Evolutionary conservation across 2,329 filamentous ascomycete genomes (phyloP), one percentile per base, ranked within the genome.

Genomic region (Fusarium sp.): DNA sequence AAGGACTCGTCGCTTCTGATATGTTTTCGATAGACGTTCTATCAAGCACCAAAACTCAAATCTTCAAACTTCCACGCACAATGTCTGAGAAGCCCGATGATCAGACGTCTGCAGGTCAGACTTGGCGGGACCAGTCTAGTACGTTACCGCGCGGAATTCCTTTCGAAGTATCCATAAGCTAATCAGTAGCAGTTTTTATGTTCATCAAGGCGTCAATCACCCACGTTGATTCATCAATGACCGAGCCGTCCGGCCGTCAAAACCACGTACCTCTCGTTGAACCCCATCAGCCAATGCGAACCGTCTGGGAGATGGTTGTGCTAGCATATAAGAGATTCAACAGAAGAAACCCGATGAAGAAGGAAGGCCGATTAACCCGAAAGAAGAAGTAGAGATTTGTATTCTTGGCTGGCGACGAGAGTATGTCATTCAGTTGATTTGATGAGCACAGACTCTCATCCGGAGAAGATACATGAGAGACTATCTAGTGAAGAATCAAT

Each of bases 331-430:
- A 22, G 14, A 19, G 19, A 6, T 19, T 22, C 17, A 10, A 21
- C 19, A 42, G 24, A 21, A 21, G 38, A 31, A 43, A 31, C 55
- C 55, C 17, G 31, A 57, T 6, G 55, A 52, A 5, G 55, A 51
- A 28, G 26, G 7, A 13, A 44, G 14, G 28, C 38, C 39, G 55
- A 45, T 21, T 36, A 14, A 36, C 5, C 21, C 7, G 14, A 44
- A 36, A 22, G 19, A 39, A 21, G 38, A 21, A 42, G 14, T 36
- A 17, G 17, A 17, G 34, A 36, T 31, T 31, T 13, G 28, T 9
- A 13, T 5, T 11, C 10, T 31, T 13, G 28, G 10, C 10, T 10
- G 10, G 28, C 10, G 10, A 31, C 10, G 28, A 31, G 10, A 31
- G 28, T 31, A 31, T 31, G 28, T 31, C 28, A 13, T 31, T 13